Percentiles rank a stretch among this genome's conserved stretches.
Evolutionary conservation across 108 stramenopile genomes (phyloP).

Genomic region (Asterionellopsis glacialis): DNA sequence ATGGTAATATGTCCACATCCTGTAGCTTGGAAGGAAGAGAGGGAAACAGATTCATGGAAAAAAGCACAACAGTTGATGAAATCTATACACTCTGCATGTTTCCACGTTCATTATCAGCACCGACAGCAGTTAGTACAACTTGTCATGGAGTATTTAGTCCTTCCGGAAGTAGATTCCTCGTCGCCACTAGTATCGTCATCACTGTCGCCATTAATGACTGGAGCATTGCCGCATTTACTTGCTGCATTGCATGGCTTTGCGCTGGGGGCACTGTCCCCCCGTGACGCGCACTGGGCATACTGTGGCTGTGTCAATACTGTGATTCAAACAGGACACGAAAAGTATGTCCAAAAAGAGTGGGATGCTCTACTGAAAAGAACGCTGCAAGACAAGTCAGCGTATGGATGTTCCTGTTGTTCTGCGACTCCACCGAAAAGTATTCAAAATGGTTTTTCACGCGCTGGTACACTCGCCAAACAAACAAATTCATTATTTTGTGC

Average conservation of each 20-base stretch:
- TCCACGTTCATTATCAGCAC: constrained; percentile 41
- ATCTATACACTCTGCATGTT: constrained; percentile 17
- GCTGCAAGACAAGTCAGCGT: constrained; percentile 22
- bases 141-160: constrained; percentile 17
- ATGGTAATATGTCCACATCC: constrained; percentile 38
- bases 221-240: constrained; percentile 38
- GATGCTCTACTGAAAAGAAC: constrained; percentile 25
- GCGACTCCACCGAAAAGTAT: not conserved
- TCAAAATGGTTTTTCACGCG: not conserved
- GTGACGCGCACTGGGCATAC: constrained; percentile 27
- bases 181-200: not conserved
- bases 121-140: constrained; percentile 32
- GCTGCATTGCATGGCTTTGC: constrained; percentile 34
- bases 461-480: too few relatives aligned
- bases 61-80: constrained; percentile 25
- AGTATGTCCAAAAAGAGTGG: constrained; percentile 30
- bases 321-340: constrained; percentile 17
- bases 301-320: constrained; percentile 22
- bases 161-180: constrained; percentile 16
- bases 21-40: constrained; percentile 21
- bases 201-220: constrained; percentile 13
- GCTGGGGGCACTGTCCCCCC: constrained; percentile 16
- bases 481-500: constrained; percentile 24
- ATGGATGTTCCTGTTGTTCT: constrained; percentile 2
- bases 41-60: constrained; percentile 19